These are phyloP conservation scores for Vaccinium macrocarpon DNA, from an alignment of 148 eudicot genomes.

Conservation along the genomic window DNA sequence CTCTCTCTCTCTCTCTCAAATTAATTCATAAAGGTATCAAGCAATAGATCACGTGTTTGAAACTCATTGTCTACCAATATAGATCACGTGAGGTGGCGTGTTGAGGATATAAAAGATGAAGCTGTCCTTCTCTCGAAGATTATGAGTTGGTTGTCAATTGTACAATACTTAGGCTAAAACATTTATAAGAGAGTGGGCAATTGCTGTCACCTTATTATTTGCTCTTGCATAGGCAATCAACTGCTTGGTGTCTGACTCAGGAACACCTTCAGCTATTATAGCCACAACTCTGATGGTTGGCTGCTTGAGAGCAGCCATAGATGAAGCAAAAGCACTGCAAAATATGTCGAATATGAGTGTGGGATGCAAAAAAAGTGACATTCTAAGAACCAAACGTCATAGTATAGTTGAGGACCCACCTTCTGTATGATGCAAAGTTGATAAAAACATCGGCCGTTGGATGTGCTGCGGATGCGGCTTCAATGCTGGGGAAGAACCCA, in stretches of 20 bases:
- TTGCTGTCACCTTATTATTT: conserved; percentile 73
- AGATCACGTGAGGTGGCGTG: background rate
- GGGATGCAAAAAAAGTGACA: background rate
- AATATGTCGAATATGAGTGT: conserved; percentile 3
- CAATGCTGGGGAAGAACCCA: conserved; percentile 53
- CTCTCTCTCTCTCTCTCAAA: background rate
- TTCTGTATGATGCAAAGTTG: conserved; percentile 95
- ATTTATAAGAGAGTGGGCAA: background rate
- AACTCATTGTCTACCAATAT: background rate
- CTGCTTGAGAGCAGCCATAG: conserved; percentile 87
- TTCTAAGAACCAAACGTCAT: background rate
- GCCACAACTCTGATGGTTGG: conserved; percentile 92
- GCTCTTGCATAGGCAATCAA: conserved; percentile 85
- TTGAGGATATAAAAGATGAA: background rate
- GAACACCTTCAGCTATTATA: conserved; percentile 97
- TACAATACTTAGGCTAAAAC: background rate
- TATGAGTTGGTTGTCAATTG: background rate
- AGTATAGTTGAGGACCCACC: conserved; percentile 38
- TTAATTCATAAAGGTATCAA: background rate
- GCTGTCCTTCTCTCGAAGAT: background rate
- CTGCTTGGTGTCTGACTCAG: conserved; percentile 88
- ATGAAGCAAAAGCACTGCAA: conserved; percentile 94
- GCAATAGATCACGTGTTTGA: background rate
- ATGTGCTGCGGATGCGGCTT: conserved; percentile 93
- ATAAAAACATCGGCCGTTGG: conserved; percentile 98